Conservation (phyloP, 805 yeast genomes). For the Candida saitoana region DNA sequence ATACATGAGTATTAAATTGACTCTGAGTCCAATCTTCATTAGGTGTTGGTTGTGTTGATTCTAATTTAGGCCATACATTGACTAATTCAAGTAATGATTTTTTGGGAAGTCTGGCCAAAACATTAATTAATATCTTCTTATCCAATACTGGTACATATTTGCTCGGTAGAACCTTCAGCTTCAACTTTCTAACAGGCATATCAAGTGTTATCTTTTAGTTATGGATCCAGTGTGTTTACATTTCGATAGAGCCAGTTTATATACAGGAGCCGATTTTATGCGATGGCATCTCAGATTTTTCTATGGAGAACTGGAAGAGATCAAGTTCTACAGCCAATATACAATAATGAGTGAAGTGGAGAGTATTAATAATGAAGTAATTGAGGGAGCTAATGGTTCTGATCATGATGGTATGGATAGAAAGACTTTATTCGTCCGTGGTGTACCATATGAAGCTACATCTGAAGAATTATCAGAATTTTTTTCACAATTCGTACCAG, state of each 20-base stretch:
- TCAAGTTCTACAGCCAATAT: background rate
- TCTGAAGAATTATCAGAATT: conserved; percentile 76
- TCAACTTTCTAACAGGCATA: conserved; percentile 6
- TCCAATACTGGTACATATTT: conserved; percentile 34
- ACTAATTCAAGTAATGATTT: conserved; percentile 28
- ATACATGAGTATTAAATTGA: conserved; percentile 18
- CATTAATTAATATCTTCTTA: conserved; percentile 14
- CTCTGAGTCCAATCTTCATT: conserved; percentile 16
- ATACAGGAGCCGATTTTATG: background rate
- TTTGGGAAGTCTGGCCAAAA: conserved; percentile 29
- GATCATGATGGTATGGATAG: conserved; percentile 42
- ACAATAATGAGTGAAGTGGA: conserved; percentile 5
- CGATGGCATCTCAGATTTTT: conserved; percentile 1
- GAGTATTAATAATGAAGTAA: background rate
- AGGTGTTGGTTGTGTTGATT: conserved; percentile 24
- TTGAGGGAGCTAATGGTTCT: background rate
- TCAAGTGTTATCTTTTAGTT: background rate
- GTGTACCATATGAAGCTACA: conserved; percentile 77
- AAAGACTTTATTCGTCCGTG: conserved; percentile 77
- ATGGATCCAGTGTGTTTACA: background rate
- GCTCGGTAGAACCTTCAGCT: conserved; percentile 33
- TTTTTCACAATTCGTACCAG: conserved; percentile 91
- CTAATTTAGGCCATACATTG: conserved; percentile 33
- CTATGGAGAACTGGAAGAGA: background rate
- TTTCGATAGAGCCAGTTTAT: background rate